Evolutionary conservation across 108 stramenopile genomes (phyloP).

Genomic region (Cyclostephanos tholiformis): DNA sequence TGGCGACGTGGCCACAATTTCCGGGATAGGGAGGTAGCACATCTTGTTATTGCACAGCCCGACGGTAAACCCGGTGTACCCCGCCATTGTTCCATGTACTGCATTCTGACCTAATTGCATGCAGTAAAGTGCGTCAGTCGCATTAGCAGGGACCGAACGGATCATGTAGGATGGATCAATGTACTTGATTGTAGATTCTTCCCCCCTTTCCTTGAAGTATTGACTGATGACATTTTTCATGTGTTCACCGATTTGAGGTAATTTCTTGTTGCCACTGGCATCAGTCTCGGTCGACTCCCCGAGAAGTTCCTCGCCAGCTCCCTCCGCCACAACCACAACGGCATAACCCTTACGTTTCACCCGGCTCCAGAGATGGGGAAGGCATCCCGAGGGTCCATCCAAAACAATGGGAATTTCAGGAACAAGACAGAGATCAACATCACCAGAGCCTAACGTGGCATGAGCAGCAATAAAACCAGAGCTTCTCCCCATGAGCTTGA

Average conservation of each 20-base stretch:
- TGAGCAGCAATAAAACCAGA: slow-evolving; percentile 94
- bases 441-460: slow-evolving; percentile 89
- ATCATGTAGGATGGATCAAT: slow-evolving; percentile 99
- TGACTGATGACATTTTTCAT: slow-evolving; percentile 79
- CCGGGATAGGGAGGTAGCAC: slow-evolving; percentile 93
- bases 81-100: slow-evolving; percentile 99
- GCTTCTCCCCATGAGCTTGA: slow-evolving; percentile 96
- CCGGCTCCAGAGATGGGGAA: slow-evolving; percentile 84
- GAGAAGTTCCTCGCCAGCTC: slow-evolving; percentile 96
- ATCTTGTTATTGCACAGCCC: slow-evolving; percentile 96
- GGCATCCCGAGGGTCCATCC: slow-evolving; percentile 89
- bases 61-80: slow-evolving; percentile 95
- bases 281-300: slow-evolving; percentile 87
- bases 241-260: slow-evolving; percentile 93
- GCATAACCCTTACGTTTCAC: slow-evolving; percentile 95
- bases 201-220: slow-evolving; percentile 77
- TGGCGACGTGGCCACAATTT: slow-evolving; percentile 92
- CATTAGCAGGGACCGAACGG: slow-evolving; percentile 95
- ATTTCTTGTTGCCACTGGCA: slow-evolving; percentile 94
- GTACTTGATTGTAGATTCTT: slow-evolving; percentile 83
- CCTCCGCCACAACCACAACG: slow-evolving; percentile 98
- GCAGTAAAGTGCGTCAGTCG: slow-evolving; percentile 93
- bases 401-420: slow-evolving; percentile 96
- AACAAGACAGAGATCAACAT: slow-evolving; percentile 94
- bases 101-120: slow-evolving; percentile 96